Conservation (phyloP, 2,329 filamentous ascomycete genomes). For the Aspergillus melleus region DNA sequence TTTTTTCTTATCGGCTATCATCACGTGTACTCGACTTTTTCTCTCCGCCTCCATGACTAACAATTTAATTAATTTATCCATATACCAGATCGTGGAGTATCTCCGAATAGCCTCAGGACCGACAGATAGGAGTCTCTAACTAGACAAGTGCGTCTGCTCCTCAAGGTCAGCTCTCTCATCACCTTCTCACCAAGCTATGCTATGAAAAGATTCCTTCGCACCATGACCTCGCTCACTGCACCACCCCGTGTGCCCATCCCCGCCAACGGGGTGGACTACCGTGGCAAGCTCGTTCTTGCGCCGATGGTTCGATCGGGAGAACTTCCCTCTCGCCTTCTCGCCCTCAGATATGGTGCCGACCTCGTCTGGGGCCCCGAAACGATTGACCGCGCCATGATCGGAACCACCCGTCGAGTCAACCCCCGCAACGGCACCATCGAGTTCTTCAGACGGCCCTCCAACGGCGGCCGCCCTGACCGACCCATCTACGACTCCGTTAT, state of each 20-base stretch:
- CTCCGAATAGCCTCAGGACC: not conserved
- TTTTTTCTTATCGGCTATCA: conserved; percentile 22
- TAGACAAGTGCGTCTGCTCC: not conserved
- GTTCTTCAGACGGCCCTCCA: conserved; percentile 74
- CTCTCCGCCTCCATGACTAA: conserved; percentile 9
- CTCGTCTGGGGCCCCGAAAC: conserved; percentile 98
- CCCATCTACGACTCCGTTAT: conserved; percentile 65
- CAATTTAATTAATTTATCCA: not conserved
- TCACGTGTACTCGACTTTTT: conserved; percentile 23
- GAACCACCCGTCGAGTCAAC: conserved; percentile 76
- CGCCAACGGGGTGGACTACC: conserved; percentile 84
- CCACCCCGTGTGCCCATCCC: conserved; percentile 78
- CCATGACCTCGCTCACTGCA: conserved; percentile 53
- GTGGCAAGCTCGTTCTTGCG: conserved; percentile 89
- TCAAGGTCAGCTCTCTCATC: not conserved
- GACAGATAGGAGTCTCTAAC: not conserved
- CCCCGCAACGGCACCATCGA: conserved; percentile 76
- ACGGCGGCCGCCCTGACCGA: conserved; percentile 52
- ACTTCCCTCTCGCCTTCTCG: conserved; percentile 81
- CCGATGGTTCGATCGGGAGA: conserved; percentile 99
- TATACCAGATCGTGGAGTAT: not conserved
- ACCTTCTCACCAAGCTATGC: conserved; percentile 23
- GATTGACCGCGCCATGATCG: conserved; percentile 88
- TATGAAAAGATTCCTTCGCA: conserved; percentile 47
- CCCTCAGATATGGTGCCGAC: conserved; percentile 93